A percentile compares a stretch with the other conserved stretches of the same genome.
Evolutionary conservation across 768 basidiomycete species (phyloP).

Genomic region (Coprinellus aureogranulatus): DNA sequence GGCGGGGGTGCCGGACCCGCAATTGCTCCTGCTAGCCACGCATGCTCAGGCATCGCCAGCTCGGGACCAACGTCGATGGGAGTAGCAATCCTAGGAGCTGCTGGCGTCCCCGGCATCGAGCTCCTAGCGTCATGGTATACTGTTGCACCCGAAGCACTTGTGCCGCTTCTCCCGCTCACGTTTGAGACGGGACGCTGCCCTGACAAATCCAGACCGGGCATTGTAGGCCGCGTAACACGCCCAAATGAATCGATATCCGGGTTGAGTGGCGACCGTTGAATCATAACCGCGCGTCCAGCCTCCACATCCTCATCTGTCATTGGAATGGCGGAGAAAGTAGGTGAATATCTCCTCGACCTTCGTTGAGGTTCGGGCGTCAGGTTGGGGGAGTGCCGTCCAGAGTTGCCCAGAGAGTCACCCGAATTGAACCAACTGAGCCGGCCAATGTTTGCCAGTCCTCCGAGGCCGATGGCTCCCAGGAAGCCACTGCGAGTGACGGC

Average conservation of each 20-base stretch:
- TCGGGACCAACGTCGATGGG: constrained; percentile 17
- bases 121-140: constrained; percentile 64
- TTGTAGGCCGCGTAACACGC: constrained; percentile 9
- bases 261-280: constrained; percentile 10
- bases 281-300: constrained; percentile 38
- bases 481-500: constrained; percentile 12
- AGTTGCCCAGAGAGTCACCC: constrained; percentile 16
- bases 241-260: constrained; percentile 22
- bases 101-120: constrained; percentile 42
- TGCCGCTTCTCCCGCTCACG: constrained; percentile 51
- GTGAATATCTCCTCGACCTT: constrained; percentile 18
- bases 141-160: constrained; percentile 45
- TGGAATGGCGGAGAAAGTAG: constrained; percentile 19
- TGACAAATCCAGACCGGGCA: constrained; percentile 36
- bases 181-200: constrained; percentile 56
- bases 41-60: constrained; percentile 13
- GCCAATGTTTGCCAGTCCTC: constrained; percentile 46
- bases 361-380: constrained; percentile 17
- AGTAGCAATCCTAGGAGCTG: constrained; percentile 51
- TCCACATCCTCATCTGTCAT: constrained; percentile 48
- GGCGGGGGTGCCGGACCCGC: constrained; percentile 20
- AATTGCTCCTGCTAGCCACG: constrained; percentile 21
- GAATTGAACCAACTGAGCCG: constrained; percentile 61
- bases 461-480: constrained; percentile 43
- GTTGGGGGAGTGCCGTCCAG: background rate